Base-by-base conservation (phyloP, 2,329 filamentous ascomycete species). In the Salinomyces thailandicus region DNA sequence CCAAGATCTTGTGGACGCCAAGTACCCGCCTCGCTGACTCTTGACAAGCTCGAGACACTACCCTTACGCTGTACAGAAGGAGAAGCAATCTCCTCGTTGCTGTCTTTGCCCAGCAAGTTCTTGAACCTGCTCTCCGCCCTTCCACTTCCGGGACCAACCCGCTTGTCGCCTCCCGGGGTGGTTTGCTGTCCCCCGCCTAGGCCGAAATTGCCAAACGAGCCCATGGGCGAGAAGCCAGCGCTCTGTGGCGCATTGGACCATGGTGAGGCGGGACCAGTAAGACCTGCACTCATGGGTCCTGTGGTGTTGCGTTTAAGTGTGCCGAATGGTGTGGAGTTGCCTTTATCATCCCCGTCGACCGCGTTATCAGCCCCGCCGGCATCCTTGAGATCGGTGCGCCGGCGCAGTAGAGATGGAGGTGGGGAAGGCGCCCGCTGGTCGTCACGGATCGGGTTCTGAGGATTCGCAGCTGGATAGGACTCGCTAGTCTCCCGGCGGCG, bases 191-290 rank as follows among this genome's bases (percentile, higher is more conserved):
- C 61, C 7, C 11, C 15, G 9, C 63, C 65, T 35, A 93, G 60
- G n/a, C 82, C 79, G 59, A 96, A 96, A 52, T 79, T 91, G 8
- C 89, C 89, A 61, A 98, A 98, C 15, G 79, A 79, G 20, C 89
- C 86, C 69, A 87, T 82, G 2, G 78, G 75, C 5, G 79, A 72
- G 49, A 83, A 76, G 9, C 75, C 72, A 29, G 79, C 72, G 33
- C 68, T 69, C 37, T 75, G 73, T 15, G 75, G 70, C 14, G 73
- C 70, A 18, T 72, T 62, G 15, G 71, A 67, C 73, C 75, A 81
- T 6, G 74, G 71, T 11, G 73, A 75, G 26, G 63, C 59, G 11
- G 68, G 59, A 16, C 62, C 62, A 41, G 62, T 63, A 13, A 68
- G 48, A 1, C 67, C 67, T 33, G 66, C 61, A 47, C 65, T 68